A percentile compares a stretch with the other conserved stretches of the same genome.
Evolutionary conservation across 345 rosid genomes (phyloP).

Genomic region (Raphanus raphanistrum): DNA sequence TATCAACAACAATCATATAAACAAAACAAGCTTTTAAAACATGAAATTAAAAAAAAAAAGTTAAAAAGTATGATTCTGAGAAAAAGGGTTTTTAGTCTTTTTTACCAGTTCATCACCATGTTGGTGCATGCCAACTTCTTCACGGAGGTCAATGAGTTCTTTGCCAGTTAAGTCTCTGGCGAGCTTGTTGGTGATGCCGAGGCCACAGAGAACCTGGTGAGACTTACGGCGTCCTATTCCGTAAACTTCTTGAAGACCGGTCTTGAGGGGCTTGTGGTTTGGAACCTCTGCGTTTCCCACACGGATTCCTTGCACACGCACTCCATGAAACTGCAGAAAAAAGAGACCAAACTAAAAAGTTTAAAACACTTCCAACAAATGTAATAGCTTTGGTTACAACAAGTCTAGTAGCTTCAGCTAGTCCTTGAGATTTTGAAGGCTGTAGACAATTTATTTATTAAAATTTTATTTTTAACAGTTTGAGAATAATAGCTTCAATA

Average conservation of each 20-base stretch:
- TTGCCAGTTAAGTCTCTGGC: conserved; percentile 68
- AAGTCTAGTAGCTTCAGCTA: no score
- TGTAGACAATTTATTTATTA: no score
- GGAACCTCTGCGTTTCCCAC: conserved; percentile 74
- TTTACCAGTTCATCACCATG: conserved; percentile 71
- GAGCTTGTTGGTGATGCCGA: conserved; percentile 62
- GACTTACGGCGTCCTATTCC: conserved; percentile 69
- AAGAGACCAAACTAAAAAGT: neutral
- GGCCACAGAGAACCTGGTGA: conserved; percentile 61
- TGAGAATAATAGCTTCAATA: no score
- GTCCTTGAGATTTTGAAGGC: no score
- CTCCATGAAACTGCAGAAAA: conserved; percentile 46
- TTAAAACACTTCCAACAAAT: no score
- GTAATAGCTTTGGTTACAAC: no score
- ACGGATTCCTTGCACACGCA: conserved; percentile 55
- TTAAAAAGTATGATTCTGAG: neutral
- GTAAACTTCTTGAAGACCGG: conserved; percentile 66
- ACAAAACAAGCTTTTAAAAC: neutral
- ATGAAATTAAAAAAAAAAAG: neutral
- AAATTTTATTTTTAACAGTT: no score
- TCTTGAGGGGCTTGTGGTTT: conserved; percentile 52
- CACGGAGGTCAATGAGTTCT: conserved; percentile 63
- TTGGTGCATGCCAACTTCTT: conserved; percentile 61
- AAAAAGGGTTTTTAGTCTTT: neutral
- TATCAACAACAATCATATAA: neutral